Conservation (phyloP, 306 rosid species). For the Rosa multiflora region DNA sequence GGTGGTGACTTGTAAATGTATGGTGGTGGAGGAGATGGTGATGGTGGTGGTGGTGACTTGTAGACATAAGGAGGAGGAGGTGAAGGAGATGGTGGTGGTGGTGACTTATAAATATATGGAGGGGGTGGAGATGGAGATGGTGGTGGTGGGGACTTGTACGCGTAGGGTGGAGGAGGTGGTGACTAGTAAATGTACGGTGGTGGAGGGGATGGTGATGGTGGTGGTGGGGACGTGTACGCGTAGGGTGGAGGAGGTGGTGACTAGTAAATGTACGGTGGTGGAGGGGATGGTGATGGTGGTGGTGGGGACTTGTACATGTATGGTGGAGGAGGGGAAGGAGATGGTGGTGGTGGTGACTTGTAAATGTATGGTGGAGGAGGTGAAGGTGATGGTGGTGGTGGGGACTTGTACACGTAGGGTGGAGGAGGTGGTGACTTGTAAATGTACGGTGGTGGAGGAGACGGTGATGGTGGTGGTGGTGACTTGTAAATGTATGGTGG, state of each 20-base stretch:
- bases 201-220: neutral
- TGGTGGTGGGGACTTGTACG: neutral
- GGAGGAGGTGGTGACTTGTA: neutral
- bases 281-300: neutral
- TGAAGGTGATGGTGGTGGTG: neutral
- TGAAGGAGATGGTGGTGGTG: neutral
- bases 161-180: neutral
- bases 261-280: neutral
- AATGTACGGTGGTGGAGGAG: too few relatives aligned
- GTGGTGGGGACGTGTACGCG: conserved; percentile 5
- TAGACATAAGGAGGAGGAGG: neutral
- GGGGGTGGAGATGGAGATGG: neutral
- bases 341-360: conserved; percentile 9
- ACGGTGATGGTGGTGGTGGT: neutral
- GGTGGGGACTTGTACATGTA: neutral
- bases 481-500: neutral
- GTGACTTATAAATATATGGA: neutral
- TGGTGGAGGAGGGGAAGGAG: neutral
- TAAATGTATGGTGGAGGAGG: neutral
- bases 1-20: conserved; percentile 4
- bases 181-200: conserved; percentile 2
- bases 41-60: neutral
- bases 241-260: conserved; percentile 13
- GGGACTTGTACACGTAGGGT: neutral
- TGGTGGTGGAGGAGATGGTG: neutral